phyloP scores from a whole-genome alignment of 345 rosid species.

The Acer yangbiense region DNA sequence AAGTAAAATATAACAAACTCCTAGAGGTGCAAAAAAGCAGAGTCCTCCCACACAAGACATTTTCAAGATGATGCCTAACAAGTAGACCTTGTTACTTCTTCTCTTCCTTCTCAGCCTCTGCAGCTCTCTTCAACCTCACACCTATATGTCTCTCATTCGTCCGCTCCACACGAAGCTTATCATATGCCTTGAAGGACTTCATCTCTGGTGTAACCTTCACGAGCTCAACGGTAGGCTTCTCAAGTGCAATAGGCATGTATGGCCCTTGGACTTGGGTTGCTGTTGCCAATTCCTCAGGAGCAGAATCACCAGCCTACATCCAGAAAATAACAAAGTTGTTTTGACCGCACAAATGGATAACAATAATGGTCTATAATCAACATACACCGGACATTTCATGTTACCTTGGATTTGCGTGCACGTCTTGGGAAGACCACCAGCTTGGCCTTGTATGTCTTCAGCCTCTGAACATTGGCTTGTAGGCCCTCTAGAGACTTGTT shows the following conservation, averaged over 20 bases:
- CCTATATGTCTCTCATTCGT: constrained; percentile 59
- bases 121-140: constrained; percentile 73
- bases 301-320: constrained; percentile 79
- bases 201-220: constrained; percentile 70
- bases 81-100: constrained; percentile 56
- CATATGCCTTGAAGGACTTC: constrained; percentile 75
- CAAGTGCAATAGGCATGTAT: constrained; percentile 61
- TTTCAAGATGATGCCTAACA: neutral
- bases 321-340: neutral
- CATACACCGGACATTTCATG: neutral
- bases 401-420: constrained; percentile 67
- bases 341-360: neutral
- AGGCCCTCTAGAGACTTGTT: constrained; percentile 79
- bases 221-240: constrained; percentile 64
- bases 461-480: constrained; percentile 82
- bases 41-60: neutral
- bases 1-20: neutral
- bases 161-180: constrained; percentile 74
- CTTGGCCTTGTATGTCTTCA: constrained; percentile 93
- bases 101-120: constrained; percentile 88
- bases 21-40: neutral
- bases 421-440: constrained; percentile 85
- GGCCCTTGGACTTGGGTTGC: constrained; percentile 77
- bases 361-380: neutral
- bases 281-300: constrained; percentile 69